A percentile compares a stretch with the other conserved stretches of the same genome.
Conservation (phyloP, 2,329 filamentous ascomycete species). For the Gaeumannomyces sp. region DNA sequence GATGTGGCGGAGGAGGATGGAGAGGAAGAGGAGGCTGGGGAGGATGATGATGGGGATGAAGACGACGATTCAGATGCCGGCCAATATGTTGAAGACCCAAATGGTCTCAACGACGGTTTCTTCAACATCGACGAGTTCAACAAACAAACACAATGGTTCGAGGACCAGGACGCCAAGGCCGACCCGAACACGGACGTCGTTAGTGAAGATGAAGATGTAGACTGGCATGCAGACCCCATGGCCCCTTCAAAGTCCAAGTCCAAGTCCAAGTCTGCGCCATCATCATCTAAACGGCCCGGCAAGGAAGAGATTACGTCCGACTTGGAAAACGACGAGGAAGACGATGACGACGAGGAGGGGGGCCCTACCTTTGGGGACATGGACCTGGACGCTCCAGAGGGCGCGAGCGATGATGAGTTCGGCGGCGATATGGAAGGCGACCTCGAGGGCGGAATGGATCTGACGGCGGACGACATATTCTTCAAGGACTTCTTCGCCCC, state of each 20-base stretch:
- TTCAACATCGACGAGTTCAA: slow-evolving; percentile 99
- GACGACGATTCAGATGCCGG: slow-evolving; percentile 35
- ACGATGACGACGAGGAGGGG: slow-evolving; percentile 63
- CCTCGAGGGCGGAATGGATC: slow-evolving; percentile 46
- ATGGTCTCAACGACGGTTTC: slow-evolving; percentile 93
- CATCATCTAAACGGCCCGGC: slow-evolving; percentile 12
- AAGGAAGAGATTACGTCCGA: slow-evolving; percentile 23
- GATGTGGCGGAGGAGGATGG: slow-evolving; percentile 26
- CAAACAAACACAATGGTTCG: slow-evolving; percentile 81
- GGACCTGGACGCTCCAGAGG: slow-evolving; percentile 66
- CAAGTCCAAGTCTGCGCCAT: slow-evolving; percentile 19
- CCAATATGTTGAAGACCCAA: slow-evolving; percentile 63
- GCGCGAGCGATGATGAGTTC: slow-evolving; percentile 59
- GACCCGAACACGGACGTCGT: slow-evolving; percentile 68
- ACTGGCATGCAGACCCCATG: slow-evolving; percentile 79
- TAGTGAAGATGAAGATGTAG: slow-evolving; percentile 79
- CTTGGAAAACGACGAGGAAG: slow-evolving; percentile 31
- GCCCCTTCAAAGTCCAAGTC: slow-evolving; percentile 27
- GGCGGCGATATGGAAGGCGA: slow-evolving; percentile 47
- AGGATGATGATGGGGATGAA: slow-evolving; percentile 38
- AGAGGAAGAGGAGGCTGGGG: slow-evolving; percentile 24
- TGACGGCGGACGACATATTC: slow-evolving; percentile 81
- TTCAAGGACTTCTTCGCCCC: slow-evolving; percentile 93
- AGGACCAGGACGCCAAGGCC: slow-evolving; percentile 74
- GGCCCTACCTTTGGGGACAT: slow-evolving; percentile 81